These are phyloP conservation scores for Rubia yunnanensis DNA, from an alignment of 257 asterid species.

Conservation along the genomic window DNA sequence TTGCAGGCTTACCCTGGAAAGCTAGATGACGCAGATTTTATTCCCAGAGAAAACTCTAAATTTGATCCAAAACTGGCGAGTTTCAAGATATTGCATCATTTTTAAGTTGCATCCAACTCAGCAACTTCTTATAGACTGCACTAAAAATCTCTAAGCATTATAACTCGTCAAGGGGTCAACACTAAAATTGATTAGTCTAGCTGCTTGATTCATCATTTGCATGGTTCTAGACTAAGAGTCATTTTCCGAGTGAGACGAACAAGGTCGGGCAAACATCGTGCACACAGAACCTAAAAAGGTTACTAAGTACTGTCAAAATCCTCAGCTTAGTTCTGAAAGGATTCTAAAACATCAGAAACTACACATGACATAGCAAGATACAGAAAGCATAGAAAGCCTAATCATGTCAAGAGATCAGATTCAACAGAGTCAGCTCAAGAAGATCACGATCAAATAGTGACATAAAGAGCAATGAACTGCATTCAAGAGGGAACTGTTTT, in stretches of 20 bases:
- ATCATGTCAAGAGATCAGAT: not conserved
- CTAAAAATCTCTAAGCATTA: not conserved
- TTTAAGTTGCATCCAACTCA: not conserved
- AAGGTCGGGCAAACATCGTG: not conserved
- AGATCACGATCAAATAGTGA: not conserved
- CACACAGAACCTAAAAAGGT: not conserved
- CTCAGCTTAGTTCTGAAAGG: not conserved
- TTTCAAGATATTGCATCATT: not conserved
- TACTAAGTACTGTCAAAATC: not conserved
- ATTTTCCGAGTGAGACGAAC: not conserved
- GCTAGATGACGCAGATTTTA: not conserved
- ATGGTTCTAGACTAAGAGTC: not conserved
- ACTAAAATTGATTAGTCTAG: not conserved
- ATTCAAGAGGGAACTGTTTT: slow-evolving; percentile 1
- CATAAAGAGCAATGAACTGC: not conserved
- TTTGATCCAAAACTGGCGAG: not conserved
- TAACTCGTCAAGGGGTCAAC: not conserved
- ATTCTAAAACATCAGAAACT: not conserved
- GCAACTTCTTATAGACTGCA: not conserved
- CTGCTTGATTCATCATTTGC: not conserved
- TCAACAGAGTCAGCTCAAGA: not conserved
- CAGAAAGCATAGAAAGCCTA: not conserved
- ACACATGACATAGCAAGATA: not conserved
- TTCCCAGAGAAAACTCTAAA: not conserved
- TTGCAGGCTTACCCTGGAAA: not conserved